Base-by-base conservation (phyloP, 306 rosid genomes). In the Medicago ruthenica region DNA sequence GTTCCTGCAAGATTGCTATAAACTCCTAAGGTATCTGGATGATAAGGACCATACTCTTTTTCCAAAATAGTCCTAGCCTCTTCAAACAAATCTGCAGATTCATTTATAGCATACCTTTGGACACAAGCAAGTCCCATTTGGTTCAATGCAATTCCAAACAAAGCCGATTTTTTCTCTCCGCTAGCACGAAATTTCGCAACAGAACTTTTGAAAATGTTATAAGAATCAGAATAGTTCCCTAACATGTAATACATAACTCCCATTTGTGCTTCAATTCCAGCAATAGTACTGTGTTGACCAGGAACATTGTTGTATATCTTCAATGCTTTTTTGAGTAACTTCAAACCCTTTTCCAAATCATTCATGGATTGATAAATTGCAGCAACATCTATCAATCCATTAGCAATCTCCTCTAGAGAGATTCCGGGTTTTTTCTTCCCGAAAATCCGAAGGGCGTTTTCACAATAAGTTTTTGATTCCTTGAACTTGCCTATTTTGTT, bases 51-150 rank as follows among this genome's bases (percentile, higher is more conserved):
- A 67, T 85, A 88, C 80, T 92, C 96, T 62, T 87, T 90, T 10
- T 92, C 96, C 86, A 92, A 79, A 40, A 90, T 87, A 17, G 41
- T 82, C 76, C 83, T 86, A 20, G 97, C 88, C 76, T 92, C 97
- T 85, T 90, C 96, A 77, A 92, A 92, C 84, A 90, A 76, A 45
- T 90, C 96, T 67, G 97, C 94, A 41, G 96, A 96, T 79, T 92
- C 94, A n/a, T 92, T 87, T 61, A 92, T 90, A 9, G 92, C 82
- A 70, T 80, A 88, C 15, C 83, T 85, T 71, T 90, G 97, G 73
- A 92, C 94, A 40, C 97, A 90, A 45, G 87, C 89, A 53, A 92
- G 93, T 0, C 97, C 97, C 97, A 92, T 92, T 77, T 92, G 97
- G 81, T 92, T 92, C 78, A 92, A 76, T 31, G 92, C 94, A 74